Base-by-base conservation (phyloP, 495 filamentous ascomycete species). In the Daldinia loculata region DNA sequence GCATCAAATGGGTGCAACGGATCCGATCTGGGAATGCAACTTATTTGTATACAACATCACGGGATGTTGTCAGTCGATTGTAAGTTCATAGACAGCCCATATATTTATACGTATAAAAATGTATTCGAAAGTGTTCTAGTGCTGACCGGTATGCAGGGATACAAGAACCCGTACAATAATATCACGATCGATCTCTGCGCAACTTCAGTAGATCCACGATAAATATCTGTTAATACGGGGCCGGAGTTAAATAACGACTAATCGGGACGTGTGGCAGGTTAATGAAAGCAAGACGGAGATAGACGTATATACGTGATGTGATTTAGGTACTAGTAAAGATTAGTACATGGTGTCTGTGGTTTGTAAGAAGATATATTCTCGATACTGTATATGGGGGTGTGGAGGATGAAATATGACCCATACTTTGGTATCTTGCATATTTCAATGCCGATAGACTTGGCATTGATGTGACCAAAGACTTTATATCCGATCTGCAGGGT, bases 11-110 rank as follows among this genome's bases (percentile, higher is more conserved):
- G 75, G 75, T 12, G 64, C 53, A 5, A 68, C 63, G 1, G 50
- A 77, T 32, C 74, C 75, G 2, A 69, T 67, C 14, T 77, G 71
- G 56, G 70, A 75, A 32, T 77, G 75, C 63, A 77, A 77, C 51
- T 58, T 75, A 5, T 75, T 59, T 43, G 75, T 77, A 19, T 75
- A 77, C 56, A 77, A 77, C 43, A 75, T 74, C 62, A 74, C 73
- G 36, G 75, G 75, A 52, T 77, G 75, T 66, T 77, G 75, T 34
- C 75, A 77, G 56, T 57, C 61, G 12, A 75, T 65, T 19, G 75
- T 77, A 51, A 75, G 72, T 75, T 48, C 19, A 11, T 17, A 30
- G 22, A 24, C 0, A 50, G 2, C 14, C 6, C 19, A 29, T 29
- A 29, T 29, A 29, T 5, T 11, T 19, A 45, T 45, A 45, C 11